phyloP scores from a whole-genome alignment of 768 basidiomycete species.

The Lepiota subincarnata region DNA sequence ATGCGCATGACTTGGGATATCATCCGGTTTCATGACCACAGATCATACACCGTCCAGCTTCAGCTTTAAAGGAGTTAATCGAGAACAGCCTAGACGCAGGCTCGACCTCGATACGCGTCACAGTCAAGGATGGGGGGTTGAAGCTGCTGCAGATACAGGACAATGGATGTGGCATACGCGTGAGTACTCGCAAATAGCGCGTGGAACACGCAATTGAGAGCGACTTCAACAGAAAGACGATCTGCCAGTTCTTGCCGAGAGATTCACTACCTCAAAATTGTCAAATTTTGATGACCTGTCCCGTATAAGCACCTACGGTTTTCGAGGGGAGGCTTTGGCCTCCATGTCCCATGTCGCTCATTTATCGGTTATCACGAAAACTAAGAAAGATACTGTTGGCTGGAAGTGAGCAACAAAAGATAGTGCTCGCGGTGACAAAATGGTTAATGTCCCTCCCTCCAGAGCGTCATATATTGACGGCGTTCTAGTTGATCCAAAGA shows the following conservation, averaged over 20 bases:
- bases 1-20: neutral
- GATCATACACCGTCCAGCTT: constrained; percentile 66
- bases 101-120: constrained; percentile 79
- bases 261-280: constrained; percentile 95
- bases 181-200: constrained; percentile 31
- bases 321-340: constrained; percentile 94
- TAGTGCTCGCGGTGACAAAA: neutral
- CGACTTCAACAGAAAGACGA: constrained; percentile 66
- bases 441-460: neutral
- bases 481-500: constrained; percentile 60
- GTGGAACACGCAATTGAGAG: neutral
- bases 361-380: constrained; percentile 88
- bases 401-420: constrained; percentile 71
- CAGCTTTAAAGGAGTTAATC: constrained; percentile 92
- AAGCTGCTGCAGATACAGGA: constrained; percentile 95
- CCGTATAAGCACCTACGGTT: constrained; percentile 87
- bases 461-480: constrained; percentile 88
- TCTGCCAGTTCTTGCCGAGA: constrained; percentile 84
- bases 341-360: constrained; percentile 94
- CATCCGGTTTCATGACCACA: constrained; percentile 15
- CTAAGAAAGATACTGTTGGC: constrained; percentile 73
- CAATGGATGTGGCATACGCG: constrained; percentile 92
- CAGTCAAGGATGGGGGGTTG: constrained; percentile 92
- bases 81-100: constrained; percentile 97
- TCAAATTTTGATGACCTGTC: constrained; percentile 82